Conservation (phyloP, 2,329 filamentous ascomycete genomes). For the Aspergillus sp. region DNA sequence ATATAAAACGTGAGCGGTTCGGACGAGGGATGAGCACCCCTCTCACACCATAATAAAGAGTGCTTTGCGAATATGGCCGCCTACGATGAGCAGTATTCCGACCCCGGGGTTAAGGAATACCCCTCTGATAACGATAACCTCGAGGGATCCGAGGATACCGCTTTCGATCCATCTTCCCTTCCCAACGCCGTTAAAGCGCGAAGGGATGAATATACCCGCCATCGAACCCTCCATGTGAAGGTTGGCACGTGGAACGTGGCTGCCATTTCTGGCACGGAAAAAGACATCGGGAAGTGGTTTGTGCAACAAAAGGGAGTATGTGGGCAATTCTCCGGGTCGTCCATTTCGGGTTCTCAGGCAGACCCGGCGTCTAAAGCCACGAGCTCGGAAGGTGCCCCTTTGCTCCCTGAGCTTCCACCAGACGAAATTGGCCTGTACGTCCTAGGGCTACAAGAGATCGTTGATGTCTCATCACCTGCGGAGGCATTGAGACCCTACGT, state of each 20-base stretch:
- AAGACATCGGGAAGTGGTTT: conserved; percentile 88
- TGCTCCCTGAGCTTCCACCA: conserved; percentile 30
- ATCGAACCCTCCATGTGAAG: conserved; percentile 76
- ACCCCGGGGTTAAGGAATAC: conserved; percentile 11
- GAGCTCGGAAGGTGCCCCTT: conserved; percentile 9
- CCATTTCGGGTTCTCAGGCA: conserved; percentile 55
- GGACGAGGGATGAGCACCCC: neutral
- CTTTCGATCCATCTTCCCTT: conserved; percentile 44
- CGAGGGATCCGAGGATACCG: conserved; percentile 11
- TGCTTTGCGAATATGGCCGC: conserved; percentile 15
- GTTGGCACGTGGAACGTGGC: conserved; percentile 96
- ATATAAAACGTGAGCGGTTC: neutral
- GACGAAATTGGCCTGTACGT: conserved; percentile 85
- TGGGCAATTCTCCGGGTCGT: conserved; percentile 36
- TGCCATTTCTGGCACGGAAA: conserved; percentile 77
- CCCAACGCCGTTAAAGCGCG: conserved; percentile 67
- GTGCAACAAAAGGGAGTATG: conserved; percentile 71
- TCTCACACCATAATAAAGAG: neutral
- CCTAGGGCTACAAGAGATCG: conserved; percentile 86
- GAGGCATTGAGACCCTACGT: conserved; percentile 77
- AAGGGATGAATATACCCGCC: conserved; percentile 74
- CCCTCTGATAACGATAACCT: conserved; percentile 17
- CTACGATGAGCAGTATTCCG: conserved; percentile 9
- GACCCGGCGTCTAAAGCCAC: conserved; percentile 19
- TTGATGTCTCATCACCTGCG: conserved; percentile 76